phyloP scores from a whole-genome alignment of 306 rosid genomes.

The Cucurbita pepo region DNA sequence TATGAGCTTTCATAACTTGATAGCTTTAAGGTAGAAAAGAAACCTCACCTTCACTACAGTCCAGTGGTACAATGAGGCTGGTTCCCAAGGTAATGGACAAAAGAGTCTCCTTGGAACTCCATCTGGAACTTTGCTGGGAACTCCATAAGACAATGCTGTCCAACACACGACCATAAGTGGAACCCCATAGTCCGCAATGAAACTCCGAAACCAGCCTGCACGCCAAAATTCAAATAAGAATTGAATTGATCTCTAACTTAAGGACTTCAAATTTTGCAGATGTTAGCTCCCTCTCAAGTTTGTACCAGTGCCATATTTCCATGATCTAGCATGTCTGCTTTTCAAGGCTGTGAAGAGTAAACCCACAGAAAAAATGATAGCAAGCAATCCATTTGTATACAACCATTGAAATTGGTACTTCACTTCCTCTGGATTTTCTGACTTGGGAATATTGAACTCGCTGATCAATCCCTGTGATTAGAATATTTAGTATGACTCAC shows the following conservation, averaged over 20 bases:
- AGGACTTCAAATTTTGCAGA: background rate
- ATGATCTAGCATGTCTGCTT: slow-evolving; percentile 70
- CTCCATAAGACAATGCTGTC: slow-evolving; percentile 52
- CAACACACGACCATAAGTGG: slow-evolving; percentile 64
- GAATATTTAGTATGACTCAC: background rate
- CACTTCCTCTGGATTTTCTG: slow-evolving; percentile 23
- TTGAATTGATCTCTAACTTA: background rate
- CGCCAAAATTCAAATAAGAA: background rate
- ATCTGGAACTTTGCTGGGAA: slow-evolving; percentile 40
- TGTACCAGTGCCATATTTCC: slow-evolving; percentile 60
- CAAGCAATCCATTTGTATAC: slow-evolving; percentile 62
- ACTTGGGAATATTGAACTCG: slow-evolving; percentile 56
- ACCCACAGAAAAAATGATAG: slow-evolving; percentile 52
- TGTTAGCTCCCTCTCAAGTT: background rate
- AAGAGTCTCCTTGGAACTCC: slow-evolving; percentile 75
- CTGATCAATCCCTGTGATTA: slow-evolving; percentile 47
- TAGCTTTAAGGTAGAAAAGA: background rate
- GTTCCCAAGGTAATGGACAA: slow-evolving; percentile 65
- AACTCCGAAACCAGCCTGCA: slow-evolving; percentile 51
- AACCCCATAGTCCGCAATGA: slow-evolving; percentile 70
- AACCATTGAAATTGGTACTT: slow-evolving; percentile 43
- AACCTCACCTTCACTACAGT: slow-evolving; percentile 47
- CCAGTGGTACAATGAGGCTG: slow-evolving; percentile 66
- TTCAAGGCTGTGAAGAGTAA: slow-evolving; percentile 43
- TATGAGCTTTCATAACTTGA: background rate